Evolutionary conservation across 805 yeast species (phyloP), one percentile per base, ranked within the genome.

Genomic region (Clavispora phyllophila): DNA sequence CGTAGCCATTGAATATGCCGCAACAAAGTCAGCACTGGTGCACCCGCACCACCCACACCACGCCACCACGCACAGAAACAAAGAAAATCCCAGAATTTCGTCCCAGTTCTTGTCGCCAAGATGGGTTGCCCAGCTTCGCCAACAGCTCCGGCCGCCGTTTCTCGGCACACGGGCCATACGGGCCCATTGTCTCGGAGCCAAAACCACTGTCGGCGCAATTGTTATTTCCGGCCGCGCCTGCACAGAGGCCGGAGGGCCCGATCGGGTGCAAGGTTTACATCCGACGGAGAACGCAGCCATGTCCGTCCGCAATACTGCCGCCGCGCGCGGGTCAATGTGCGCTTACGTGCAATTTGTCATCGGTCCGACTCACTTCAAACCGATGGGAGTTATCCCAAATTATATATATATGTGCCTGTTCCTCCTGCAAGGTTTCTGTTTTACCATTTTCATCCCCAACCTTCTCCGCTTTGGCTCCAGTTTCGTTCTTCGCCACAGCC

Each of bases 261-360:
- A 9, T 17, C 33, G 33, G 27, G 33, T 29, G 33, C 33, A 20
- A n/a, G 20, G 15, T 29, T 29, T 29, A 29, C 24, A 34, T 34
- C 26, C 26, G 24, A 34, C 36, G 26, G 26, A 34, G 25, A 19
- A 19, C 8, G 14, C 8, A 19, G 13, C 37, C 7, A 23, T 22
- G 27, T n/a, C 25, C 38, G 38, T 10, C 38, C 12, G 38, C 38
- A 36, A 10, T 34, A 19, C 37, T 19, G 37, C 29, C 33, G 33
- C 33, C 10, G 20, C 20, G 20, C 33, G 33, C 20, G 33, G 20
- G 33, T 19, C 15, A 9, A 29, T 29, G 33, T 17, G 33, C 17
- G n/a, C 33, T 17, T 15, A 29, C 33, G 17, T 29, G 13, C 33
- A 29, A 29, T 29, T 29, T 29, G 33, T 29, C 33, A 29, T 29